Conservation (phyloP, 306 rosid genomes). For the Prunus kanzakura region DNA sequence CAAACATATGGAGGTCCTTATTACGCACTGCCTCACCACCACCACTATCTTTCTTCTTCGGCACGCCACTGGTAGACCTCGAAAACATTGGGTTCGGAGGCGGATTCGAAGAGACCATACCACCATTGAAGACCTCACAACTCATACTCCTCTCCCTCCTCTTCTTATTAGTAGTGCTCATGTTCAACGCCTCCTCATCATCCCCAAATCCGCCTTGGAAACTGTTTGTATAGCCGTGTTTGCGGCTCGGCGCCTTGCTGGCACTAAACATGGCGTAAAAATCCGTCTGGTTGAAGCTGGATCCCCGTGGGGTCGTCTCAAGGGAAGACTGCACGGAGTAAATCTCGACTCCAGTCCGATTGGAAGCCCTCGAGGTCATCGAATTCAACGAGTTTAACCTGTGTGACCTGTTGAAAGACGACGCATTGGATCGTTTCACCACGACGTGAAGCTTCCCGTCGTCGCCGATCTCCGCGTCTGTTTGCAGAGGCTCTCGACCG, state of each 20-base stretch:
- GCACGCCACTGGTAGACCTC: constrained; percentile 51
- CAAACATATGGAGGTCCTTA: constrained; percentile 89
- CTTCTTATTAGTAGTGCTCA: constrained; percentile 32
- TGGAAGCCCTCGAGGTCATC: constrained; percentile 79
- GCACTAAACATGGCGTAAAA: constrained; percentile 73
- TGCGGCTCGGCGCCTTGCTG: constrained; percentile 81
- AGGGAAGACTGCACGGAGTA: constrained; percentile 82
- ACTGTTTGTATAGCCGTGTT: constrained; percentile 60
- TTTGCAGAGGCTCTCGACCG: constrained; percentile 56
- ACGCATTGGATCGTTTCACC: constrained; percentile 58
- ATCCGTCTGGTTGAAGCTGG: constrained; percentile 78
- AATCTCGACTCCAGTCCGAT: constrained; percentile 79
- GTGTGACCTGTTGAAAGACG: constrained; percentile 65
- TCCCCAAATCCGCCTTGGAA: constrained; percentile 50
- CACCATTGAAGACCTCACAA: constrained; percentile 62
- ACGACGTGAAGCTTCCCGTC: constrained; percentile 81
- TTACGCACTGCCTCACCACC: constrained; percentile 13
- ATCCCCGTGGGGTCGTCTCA: constrained; percentile 76
- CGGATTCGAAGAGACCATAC: constrained; percentile 44
- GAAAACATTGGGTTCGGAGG: constrained; percentile 72
- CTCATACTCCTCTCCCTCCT: constrained; percentile 69
- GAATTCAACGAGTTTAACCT: constrained; percentile 41
- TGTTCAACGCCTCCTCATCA: constrained; percentile 70
- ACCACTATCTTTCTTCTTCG: constrained; percentile 46
- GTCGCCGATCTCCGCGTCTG: constrained; percentile 78